Evolutionary conservation across 345 rosid species (phyloP).

Genomic region (Boechera retrofracta): DNA sequence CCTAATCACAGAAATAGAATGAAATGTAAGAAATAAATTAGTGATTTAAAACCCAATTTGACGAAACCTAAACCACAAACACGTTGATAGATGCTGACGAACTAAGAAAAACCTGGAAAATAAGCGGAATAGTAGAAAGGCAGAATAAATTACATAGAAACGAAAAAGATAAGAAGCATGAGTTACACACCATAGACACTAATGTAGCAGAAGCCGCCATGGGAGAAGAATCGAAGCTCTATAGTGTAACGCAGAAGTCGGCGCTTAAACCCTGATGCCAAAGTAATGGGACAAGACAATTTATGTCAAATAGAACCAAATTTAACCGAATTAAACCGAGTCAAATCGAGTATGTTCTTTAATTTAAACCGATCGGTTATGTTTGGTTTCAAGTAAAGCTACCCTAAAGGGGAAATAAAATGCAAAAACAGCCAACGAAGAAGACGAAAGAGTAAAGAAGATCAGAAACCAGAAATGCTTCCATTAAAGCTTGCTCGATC

Average conservation of each 20-base stretch:
- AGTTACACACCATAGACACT: constrained; percentile 32
- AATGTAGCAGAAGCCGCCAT: constrained; percentile 34
- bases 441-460: constrained; percentile 22
- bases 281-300: background rate
- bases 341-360: background rate
- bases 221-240: constrained; percentile 28
- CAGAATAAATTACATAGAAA: background rate
- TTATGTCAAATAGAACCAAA: background rate
- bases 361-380: constrained; percentile 34
- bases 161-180: background rate
- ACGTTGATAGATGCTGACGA: background rate
- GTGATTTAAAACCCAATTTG: constrained; percentile 6
- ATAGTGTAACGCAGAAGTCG: constrained; percentile 21
- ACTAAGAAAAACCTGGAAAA: background rate
- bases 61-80: constrained; percentile 33
- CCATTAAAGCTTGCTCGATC: constrained; percentile 74
- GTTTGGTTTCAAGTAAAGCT: background rate
- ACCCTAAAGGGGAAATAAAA: constrained; percentile 25
- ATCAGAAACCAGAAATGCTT: constrained; percentile 44
- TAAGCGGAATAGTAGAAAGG: background rate
- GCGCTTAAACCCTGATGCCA: constrained; percentile 19
- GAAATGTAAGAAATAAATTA: background rate
- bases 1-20: background rate
- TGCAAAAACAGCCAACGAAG: constrained; percentile 14
- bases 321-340: constrained; percentile 16